A percentile compares a stretch with the other conserved stretches of the same genome.
Conservation (phyloP, 164 flowering plant genomes). For the Umbilicus rupestris region DNA sequence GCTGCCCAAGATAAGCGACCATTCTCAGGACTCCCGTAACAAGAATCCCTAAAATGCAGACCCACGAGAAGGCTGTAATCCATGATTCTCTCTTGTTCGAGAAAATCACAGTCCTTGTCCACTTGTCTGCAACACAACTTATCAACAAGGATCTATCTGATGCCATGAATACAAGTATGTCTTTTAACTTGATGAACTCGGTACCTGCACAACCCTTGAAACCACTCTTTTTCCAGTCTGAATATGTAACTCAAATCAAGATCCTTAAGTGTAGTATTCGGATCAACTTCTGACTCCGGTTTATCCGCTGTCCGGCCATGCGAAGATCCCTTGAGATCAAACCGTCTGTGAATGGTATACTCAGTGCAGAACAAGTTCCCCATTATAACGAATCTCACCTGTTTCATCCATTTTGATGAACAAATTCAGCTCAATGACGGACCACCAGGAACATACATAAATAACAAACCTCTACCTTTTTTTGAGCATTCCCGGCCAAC, state of each 20-base stretch:
- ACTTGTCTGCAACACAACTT: too few relatives aligned
- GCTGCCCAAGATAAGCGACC: too few relatives aligned
- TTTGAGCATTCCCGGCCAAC: conserved; percentile 60
- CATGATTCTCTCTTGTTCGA: conserved; percentile 75
- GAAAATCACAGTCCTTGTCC: conserved; percentile 70
- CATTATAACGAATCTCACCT: conserved; percentile 61
- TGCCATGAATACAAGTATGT: too few relatives aligned
- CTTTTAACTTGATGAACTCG: too few relatives aligned
- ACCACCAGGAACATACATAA: background rate
- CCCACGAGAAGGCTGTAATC: conserved; percentile 39
- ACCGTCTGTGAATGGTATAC: conserved; percentile 40
- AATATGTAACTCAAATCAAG: too few relatives aligned
- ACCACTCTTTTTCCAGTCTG: too few relatives aligned
- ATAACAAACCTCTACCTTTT: conserved; percentile 39
- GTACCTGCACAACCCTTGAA: too few relatives aligned
- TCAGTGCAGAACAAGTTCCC: conserved; percentile 52
- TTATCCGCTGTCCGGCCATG: conserved; percentile 46
- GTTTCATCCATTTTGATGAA: background rate
- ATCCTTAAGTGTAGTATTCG: too few relatives aligned
- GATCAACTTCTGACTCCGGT: conserved; percentile 39
- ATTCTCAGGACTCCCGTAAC: too few relatives aligned
- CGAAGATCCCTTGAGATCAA: conserved; percentile 58
- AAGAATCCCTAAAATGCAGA: too few relatives aligned
- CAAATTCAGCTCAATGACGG: background rate
- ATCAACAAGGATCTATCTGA: too few relatives aligned